Percentiles rank a stretch among this genome's conserved stretches.
phyloP scores from a whole-genome alignment of 208 protist genomes.

The Herpetomonas samuelpessoai region DNA sequence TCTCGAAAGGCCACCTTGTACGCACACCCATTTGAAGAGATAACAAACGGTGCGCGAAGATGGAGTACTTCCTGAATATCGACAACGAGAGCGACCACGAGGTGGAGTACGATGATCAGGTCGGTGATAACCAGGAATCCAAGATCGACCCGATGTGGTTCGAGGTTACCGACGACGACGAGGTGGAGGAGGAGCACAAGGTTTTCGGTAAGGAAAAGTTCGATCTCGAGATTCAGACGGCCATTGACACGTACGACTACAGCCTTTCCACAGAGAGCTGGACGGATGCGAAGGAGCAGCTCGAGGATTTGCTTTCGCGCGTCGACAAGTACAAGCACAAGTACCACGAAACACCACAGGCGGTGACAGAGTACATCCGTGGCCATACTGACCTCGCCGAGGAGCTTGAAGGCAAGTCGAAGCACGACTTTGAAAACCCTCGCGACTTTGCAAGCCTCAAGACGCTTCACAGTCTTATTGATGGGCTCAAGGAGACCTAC shows the following conservation, averaged over 20 bases:
- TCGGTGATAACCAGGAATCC: conserved; percentile 41
- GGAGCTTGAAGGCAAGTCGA: conserved; percentile 34
- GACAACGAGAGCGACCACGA: conserved; percentile 56
- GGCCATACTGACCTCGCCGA: conserved; percentile 49
- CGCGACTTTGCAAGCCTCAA: conserved; percentile 56
- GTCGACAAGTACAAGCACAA: conserved; percentile 41
- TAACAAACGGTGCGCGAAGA: background rate
- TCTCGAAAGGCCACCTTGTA: no score
- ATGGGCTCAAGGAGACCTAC: conserved; percentile 20
- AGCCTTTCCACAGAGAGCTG: conserved; percentile 22
- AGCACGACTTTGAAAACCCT: conserved; percentile 40
- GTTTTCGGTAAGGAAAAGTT: conserved; percentile 65
- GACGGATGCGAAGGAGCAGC: conserved; percentile 27
- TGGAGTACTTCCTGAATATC: conserved; percentile 22
- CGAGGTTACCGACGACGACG: conserved; percentile 72
- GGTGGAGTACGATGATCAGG: conserved; percentile 36
- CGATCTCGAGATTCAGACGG: conserved; percentile 39
- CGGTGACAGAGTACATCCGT: conserved; percentile 45
- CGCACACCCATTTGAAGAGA: background rate
- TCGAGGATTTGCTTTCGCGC: conserved; percentile 5
- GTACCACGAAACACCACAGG: conserved; percentile 36
- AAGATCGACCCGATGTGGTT: conserved; percentile 76
- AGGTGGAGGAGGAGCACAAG: conserved; percentile 46
- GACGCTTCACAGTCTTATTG: conserved; percentile 36
- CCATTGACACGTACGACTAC: conserved; percentile 58